phyloP scores from a whole-genome alignment of 208 protist genomes.

The Herpetomonas muscarum region DNA sequence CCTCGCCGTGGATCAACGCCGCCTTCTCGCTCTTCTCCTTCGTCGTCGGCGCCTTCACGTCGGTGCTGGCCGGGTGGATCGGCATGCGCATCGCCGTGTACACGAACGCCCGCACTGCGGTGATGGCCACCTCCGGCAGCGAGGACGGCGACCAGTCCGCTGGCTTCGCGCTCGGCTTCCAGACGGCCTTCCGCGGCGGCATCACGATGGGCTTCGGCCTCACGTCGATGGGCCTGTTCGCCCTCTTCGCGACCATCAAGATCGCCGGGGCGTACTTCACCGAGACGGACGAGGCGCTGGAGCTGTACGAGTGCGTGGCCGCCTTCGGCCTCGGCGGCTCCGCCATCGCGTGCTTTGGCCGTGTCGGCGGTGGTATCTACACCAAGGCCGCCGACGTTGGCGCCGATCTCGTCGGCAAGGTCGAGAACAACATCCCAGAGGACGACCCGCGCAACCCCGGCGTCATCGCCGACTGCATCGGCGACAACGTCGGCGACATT shows the following conservation, averaged over 20 bases:
- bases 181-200: conserved; percentile 83
- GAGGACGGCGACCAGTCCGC: conserved; percentile 47
- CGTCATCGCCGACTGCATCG: conserved; percentile 95
- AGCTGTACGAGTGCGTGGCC: conserved; percentile 84
- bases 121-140: conserved; percentile 67
- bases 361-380: conserved; percentile 95
- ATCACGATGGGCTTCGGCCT: conserved; percentile 88
- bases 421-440: conserved; percentile 95
- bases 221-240: conserved; percentile 76
- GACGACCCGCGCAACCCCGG: conserved; percentile 96
- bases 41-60: conserved; percentile 67
- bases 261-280: conserved; percentile 63
- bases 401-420: conserved; percentile 94
- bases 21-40: conserved; percentile 66
- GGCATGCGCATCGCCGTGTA: conserved; percentile 90
- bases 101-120: conserved; percentile 81
- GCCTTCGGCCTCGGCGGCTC: conserved; percentile 96
- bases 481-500: conserved; percentile 95
- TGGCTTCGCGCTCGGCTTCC: conserved; percentile 63
- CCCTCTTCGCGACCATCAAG: conserved; percentile 76
- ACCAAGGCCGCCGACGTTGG: conserved; percentile 96
- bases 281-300: conserved; percentile 17
- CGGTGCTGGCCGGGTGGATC: conserved; percentile 79
- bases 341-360: conserved; percentile 94
- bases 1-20: conserved; percentile 56